Conservation (phyloP, 306 rosid species). For the Lathyrus oleraceus region DNA sequence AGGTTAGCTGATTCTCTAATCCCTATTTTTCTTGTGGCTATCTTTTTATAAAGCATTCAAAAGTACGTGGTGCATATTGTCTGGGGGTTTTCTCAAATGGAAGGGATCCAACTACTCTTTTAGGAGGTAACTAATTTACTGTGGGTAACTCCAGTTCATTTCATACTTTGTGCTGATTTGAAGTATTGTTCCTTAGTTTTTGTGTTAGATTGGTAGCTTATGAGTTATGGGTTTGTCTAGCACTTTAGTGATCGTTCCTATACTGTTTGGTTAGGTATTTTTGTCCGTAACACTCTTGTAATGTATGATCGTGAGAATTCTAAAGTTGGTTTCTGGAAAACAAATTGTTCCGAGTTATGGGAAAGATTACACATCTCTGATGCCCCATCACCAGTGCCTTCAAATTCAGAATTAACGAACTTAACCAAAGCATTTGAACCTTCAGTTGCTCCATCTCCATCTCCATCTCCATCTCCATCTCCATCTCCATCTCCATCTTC, state of each 20-base stretch:
- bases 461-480: neutral
- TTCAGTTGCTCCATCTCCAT: slow-evolving; percentile 61
- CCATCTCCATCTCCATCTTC: slow-evolving; percentile 10
- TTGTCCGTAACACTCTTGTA: slow-evolving; percentile 93
- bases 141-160: slow-evolving; percentile 22
- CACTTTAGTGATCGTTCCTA: slow-evolving; percentile 9
- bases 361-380: slow-evolving; percentile 61
- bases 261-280: slow-evolving; percentile 55
- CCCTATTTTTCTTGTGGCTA: slow-evolving; percentile 31
- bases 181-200: slow-evolving; percentile 24
- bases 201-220: slow-evolving; percentile 18
- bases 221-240: slow-evolving; percentile 14
- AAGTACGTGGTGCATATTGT: slow-evolving; percentile 87
- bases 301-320: slow-evolving; percentile 79
- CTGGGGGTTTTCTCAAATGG: slow-evolving; percentile 84
- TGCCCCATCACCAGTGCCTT: slow-evolving; percentile 56
- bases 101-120: slow-evolving; percentile 88
- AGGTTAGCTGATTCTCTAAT: slow-evolving; percentile 29
- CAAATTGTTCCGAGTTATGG: slow-evolving; percentile 96
- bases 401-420: slow-evolving; percentile 47
- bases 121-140: slow-evolving; percentile 71
- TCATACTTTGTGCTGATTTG: slow-evolving; percentile 3
- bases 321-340: slow-evolving; percentile 94
- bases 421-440: slow-evolving; percentile 44
- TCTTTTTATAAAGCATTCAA: slow-evolving; percentile 74